Evolutionary conservation across 805 yeast species (phyloP).

Genomic region (Wickerhamiella allomyrinae): DNA sequence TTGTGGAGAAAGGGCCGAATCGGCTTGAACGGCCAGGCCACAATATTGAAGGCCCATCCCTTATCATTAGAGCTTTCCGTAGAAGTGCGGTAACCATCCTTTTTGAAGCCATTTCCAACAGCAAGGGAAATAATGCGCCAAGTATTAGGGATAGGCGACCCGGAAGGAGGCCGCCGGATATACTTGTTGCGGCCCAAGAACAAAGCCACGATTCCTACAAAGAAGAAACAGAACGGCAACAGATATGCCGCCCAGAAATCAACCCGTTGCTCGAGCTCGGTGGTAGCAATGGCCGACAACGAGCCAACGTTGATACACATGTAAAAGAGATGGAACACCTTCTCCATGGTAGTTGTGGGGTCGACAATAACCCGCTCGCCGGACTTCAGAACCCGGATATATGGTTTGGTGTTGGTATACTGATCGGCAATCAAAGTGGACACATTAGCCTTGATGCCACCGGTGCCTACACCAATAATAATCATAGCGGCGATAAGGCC

Average conservation of each 20-base stretch:
- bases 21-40: slow-evolving; percentile 8
- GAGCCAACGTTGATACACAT: slow-evolving; percentile 66
- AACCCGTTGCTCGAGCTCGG: slow-evolving; percentile 48
- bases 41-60: slow-evolving; percentile 6
- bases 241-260: slow-evolving; percentile 57
- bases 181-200: slow-evolving; percentile 39
- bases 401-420: slow-evolving; percentile 46
- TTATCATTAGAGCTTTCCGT: not conserved
- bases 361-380: slow-evolving; percentile 61
- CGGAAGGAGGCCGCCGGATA: slow-evolving; percentile 46
- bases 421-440: slow-evolving; percentile 67
- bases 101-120: slow-evolving; percentile 30
- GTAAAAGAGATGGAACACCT: slow-evolving; percentile 63
- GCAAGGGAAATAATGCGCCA: slow-evolving; percentile 34
- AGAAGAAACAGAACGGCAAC: slow-evolving; percentile 56
- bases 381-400: slow-evolving; percentile 38
- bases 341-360: slow-evolving; percentile 57
- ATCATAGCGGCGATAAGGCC: slow-evolving; percentile 46
- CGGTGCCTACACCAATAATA: slow-evolving; percentile 62
- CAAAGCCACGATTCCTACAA: slow-evolving; percentile 41
- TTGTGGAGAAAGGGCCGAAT: slow-evolving; percentile 7
- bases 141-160: slow-evolving; percentile 43
- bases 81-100: slow-evolving; percentile 4
- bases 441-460: slow-evolving; percentile 67
- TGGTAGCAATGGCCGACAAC: slow-evolving; percentile 60